Percentiles rank a stretch among this genome's conserved stretches.
phyloP scores from a whole-genome alignment of 2,329 filamentous ascomycete genomes.

The Monascus ruber region DNA sequence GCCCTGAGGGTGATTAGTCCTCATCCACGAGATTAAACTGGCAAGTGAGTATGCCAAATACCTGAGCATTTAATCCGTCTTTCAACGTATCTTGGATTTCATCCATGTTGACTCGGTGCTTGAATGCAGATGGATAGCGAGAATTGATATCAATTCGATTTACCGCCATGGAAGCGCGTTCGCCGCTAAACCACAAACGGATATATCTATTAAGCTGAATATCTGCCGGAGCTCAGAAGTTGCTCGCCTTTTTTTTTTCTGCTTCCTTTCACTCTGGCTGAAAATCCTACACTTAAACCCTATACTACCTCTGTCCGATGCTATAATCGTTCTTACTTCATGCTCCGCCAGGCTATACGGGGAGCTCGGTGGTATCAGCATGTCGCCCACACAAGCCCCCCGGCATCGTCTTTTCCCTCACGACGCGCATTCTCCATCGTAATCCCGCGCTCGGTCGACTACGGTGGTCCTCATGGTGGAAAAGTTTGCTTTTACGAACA shows the following conservation, averaged over 20 bases:
- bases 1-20: conserved; percentile 33
- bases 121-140: conserved; percentile 4
- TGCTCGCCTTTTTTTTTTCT: conserved; percentile 5
- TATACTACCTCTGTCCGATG: conserved; percentile 15
- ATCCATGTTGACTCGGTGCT: conserved; percentile 4
- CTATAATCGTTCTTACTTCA: conserved; percentile 23
- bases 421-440: conserved; percentile 21
- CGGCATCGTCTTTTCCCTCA: conserved; percentile 11
- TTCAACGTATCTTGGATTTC: conserved; percentile 5
- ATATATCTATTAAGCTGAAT: conserved; percentile 12
- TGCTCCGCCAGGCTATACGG: conserved; percentile 34
- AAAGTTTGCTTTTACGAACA: conserved; percentile 36
- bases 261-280: conserved; percentile 2
- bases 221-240: conserved; percentile 10
- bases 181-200: conserved; percentile 22
- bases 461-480: conserved; percentile 25
- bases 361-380: conserved; percentile 34
- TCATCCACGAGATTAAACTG: too few species aligned
- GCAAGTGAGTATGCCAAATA: conserved; percentile 3
- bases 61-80: conserved; percentile 20
- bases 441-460: conserved; percentile 18
- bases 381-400: conserved; percentile 24
- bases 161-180: conserved; percentile 3
- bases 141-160: conserved; percentile 1
- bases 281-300: background rate